Base-by-base conservation (phyloP, 1,139 yeast species). In the Geotrichum europaeum region DNA sequence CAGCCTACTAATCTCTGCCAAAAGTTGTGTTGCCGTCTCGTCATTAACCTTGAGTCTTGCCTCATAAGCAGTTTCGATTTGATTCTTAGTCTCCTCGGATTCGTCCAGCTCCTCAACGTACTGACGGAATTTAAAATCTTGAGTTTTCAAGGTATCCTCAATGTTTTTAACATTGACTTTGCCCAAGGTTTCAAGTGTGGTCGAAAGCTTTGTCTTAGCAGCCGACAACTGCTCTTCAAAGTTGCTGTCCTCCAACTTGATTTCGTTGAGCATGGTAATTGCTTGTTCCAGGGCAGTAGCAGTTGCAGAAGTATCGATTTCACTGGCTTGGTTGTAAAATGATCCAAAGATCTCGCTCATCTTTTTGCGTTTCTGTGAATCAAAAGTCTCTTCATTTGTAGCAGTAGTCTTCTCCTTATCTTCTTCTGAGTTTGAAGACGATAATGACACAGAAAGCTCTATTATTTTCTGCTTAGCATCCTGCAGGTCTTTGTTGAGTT, bases 401-500 rank as follows among this genome's bases (percentile, higher is more conserved):
- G 43, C 50, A 32, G 30, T 43, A 15, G 51, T 28, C 9, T 43
- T 43, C 24, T 53, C 53, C 13, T 51, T 30, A 10, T 49, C 15
- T 28, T 57, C 57, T 30, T 40, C 52, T 36, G 47, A 47, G 13
- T 18, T 52, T 13, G 18, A 32, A 5, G 59, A 24, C 28, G 55
- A 36, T n/a, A 22, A n/a, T 7, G 56, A 43, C 10, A 56, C 36
- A 30, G 45, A 50, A 28, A 53, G 32, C 12, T 51, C 57, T 13
- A 52, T 4, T 4, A 62, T 51, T 32, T 54, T 55, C 20, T 53
- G 58, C 45, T 65, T 64, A 9, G 64, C 62, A 24, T 60, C 66
- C 49, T 69, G 67, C 13, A 70, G 62, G 47, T 69, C 72, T 15
- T 65, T 61, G 49, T 60, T 64, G 34, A 73, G 63, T 53, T 65